Base-by-base conservation (phyloP, 139 green algal species). In the Auxenochlorella pyrenoidosa region DNA sequence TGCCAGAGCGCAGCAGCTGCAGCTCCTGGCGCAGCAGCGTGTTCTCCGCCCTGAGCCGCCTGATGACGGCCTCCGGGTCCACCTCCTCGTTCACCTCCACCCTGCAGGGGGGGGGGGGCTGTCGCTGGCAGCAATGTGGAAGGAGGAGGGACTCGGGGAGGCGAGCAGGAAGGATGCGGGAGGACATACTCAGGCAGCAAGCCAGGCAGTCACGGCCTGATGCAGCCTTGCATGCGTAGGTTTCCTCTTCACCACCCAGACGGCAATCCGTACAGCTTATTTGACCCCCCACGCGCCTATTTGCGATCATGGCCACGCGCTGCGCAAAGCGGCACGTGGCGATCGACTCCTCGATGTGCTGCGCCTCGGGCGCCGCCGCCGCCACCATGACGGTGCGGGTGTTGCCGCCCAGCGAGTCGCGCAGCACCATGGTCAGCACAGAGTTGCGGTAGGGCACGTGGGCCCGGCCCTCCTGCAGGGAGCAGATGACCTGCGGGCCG, bases 391-490 rank as follows among this genome's bases (percentile, higher is more conserved):
- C 79, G 1, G 94, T 95, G 81, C 93, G 93, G 59, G 87, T 85
- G 79, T 93, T 95, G 51, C 94, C 94, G 75, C 94, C 95, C 43
- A 98, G 81, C 24, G 90, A 96, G 91, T 98, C 97, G 54, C 85
- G 94, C 95, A 99, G 97, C 75, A 99, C 93, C 96, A 98, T 97
- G 77, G 97, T 99, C 22, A 99, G 95, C 93, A 99, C 98, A 94
- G 98, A 95, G 92, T 99, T 98, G 84, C 97, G 94, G 91, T 96
- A 96, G 12, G 94, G 94, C 72, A 96, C 88, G 88, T 94, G 91
- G 4, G 88, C 6, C 0, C 75, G 73, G 30, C 59, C 40, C 92
- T 98, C 97, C 40, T 97, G 95, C 63, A 99, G 93, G 13, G 96
- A 95, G 63, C 83, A 93, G 91, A 99, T 99, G 85, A 99, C 97